phyloP scores from a whole-genome alignment of 2,329 filamentous ascomycete species.

The Fusarium clavum region DNA sequence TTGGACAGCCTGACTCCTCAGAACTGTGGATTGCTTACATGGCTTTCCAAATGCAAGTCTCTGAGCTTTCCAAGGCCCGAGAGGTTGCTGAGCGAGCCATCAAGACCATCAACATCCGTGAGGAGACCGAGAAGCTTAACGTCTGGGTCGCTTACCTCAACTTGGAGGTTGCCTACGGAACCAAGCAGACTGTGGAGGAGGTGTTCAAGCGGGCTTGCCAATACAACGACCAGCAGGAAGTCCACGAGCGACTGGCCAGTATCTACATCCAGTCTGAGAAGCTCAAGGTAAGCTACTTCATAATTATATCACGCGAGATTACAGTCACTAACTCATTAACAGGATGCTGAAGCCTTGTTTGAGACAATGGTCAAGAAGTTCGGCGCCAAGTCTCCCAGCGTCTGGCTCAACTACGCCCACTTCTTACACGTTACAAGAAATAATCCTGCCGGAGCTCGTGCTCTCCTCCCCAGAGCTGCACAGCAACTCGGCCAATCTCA shows the following conservation, averaged over 20 bases:
- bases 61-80: slow-evolving; percentile 87
- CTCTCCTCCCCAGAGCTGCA: slow-evolving; percentile 82
- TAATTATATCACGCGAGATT: background rate
- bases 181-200: slow-evolving; percentile 82
- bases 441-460: slow-evolving; percentile 78
- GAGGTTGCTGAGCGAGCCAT: slow-evolving; percentile 92
- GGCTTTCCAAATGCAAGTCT: slow-evolving; percentile 96
- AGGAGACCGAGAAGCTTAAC: slow-evolving; percentile 93
- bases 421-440: slow-evolving; percentile 84
- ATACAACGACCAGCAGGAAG: slow-evolving; percentile 91
- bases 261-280: slow-evolving; percentile 96
- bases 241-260: slow-evolving; percentile 88
- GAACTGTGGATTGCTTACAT: slow-evolving; percentile 96
- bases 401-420: slow-evolving; percentile 95
- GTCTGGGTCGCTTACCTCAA: slow-evolving; percentile 96
- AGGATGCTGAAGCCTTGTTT: slow-evolving; percentile 92
- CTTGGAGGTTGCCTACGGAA: slow-evolving; percentile 90
- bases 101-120: slow-evolving; percentile 88
- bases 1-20: slow-evolving; percentile 94
- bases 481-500: slow-evolving; percentile 80
- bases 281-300: slow-evolving; percentile 71
- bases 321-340: slow-evolving; percentile 48
- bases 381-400: slow-evolving; percentile 79
- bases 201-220: slow-evolving; percentile 93
- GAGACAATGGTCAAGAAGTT: slow-evolving; percentile 89